phyloP scores from a whole-genome alignment of 176 grass and related monocot genomes.

The Secale cereale region DNA sequence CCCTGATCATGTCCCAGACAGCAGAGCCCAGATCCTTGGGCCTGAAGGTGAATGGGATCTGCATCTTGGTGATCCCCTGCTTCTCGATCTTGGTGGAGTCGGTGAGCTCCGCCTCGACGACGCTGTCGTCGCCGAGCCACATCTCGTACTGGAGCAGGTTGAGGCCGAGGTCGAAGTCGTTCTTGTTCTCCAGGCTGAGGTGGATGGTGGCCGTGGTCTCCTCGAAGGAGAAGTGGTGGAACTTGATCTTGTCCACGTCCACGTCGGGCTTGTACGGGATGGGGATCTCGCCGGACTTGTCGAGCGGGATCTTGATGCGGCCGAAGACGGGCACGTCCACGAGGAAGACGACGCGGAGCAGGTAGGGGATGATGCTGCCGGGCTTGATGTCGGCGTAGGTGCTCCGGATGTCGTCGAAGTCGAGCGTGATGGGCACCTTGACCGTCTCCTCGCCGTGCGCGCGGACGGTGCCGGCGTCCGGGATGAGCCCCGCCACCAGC shows the following conservation, averaged over 20 bases:
- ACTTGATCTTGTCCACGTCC: conserved; percentile 91
- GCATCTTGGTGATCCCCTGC: conserved; percentile 80
- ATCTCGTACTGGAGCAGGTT: conserved; percentile 85
- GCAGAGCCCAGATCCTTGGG: conserved; percentile 93
- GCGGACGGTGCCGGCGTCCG: conserved; percentile 89
- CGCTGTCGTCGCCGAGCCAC: conserved; percentile 79
- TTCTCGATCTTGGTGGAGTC: conserved; percentile 60
- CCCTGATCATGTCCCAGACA: conserved; percentile 98
- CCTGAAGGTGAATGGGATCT: conserved; percentile 76
- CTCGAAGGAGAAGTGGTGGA: conserved; percentile 85
- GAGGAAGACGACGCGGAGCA: conserved; percentile 65
- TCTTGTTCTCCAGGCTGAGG: conserved; percentile 97
- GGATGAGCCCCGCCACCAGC: conserved; percentile 88
- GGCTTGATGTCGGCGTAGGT: conserved; percentile 93
- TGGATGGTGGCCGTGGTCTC: conserved; percentile 82
- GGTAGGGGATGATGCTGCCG: conserved; percentile 91
- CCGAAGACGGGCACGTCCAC: conserved; percentile 89
- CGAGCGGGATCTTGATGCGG: conserved; percentile 70
- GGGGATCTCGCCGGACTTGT: conserved; percentile 85
- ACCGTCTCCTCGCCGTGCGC: conserved; percentile 85
- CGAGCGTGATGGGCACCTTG: conserved; percentile 78
- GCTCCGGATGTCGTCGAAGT: conserved; percentile 74
- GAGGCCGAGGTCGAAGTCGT: conserved; percentile 79
- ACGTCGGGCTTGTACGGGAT: conserved; percentile 93
- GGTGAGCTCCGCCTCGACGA: conserved; percentile 71